phyloP scores from a whole-genome alignment of 164 flowering plant genomes.

The Saururus chinensis region DNA sequence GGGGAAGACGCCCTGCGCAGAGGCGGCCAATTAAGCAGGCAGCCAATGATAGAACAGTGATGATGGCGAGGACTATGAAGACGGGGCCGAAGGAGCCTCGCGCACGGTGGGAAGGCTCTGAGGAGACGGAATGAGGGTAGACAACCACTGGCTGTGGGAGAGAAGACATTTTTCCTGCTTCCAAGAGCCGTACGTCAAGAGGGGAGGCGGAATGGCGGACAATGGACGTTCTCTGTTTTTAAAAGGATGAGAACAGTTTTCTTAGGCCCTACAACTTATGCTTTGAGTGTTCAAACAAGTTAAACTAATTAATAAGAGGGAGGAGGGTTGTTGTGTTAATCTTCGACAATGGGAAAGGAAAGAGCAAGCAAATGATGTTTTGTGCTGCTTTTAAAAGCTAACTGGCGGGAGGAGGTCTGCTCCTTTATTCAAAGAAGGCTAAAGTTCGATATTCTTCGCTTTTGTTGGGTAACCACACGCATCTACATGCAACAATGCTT shows the following conservation, averaged over 20 bases:
- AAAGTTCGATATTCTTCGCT: neutral
- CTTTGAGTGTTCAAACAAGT: too few relatives aligned
- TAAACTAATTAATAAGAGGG: too few relatives aligned
- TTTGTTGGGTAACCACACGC: neutral
- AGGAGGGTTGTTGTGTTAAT: too few relatives aligned
- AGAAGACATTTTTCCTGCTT: neutral
- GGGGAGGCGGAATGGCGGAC: neutral
- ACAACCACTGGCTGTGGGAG: constrained; percentile 11
- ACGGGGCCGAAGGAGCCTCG: constrained; percentile 73
- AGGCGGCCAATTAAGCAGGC: constrained; percentile 64
- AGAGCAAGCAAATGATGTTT: neutral
- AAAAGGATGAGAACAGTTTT: too few relatives aligned
- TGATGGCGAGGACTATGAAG: constrained; percentile 60
- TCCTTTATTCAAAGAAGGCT: neutral
- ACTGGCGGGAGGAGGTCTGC: neutral
- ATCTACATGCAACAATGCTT: neutral
- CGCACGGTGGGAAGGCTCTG: constrained; percentile 23
- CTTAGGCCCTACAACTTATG: too few relatives aligned
- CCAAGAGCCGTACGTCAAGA: too few relatives aligned
- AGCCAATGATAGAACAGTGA: constrained; percentile 47
- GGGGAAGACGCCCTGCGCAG: constrained; percentile 30
- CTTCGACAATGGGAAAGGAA: neutral
- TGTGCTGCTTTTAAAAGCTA: neutral
- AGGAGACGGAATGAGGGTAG: constrained; percentile 15
- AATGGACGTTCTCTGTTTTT: too few relatives aligned